Evolutionary conservation across 176 grass and related monocot genomes (phyloP), one percentile per base, ranked within the genome.

Genomic region (Musa acuminata): DNA sequence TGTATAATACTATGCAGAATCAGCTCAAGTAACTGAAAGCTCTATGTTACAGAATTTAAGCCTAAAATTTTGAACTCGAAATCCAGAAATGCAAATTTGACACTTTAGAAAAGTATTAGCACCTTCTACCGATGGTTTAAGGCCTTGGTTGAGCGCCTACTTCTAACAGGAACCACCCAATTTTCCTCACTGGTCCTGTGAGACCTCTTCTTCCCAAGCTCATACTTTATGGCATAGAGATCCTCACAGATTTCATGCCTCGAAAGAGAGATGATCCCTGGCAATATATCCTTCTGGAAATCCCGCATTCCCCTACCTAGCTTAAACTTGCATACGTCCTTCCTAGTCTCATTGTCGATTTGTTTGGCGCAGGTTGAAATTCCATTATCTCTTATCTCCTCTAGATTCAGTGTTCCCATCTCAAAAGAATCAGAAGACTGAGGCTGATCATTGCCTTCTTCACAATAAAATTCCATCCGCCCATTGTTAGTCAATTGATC

Each of bases 241-340:
- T 99, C 95, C 26, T 99, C 88, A 0, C 95, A 94, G 79, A 99
- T 94, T 71, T 99, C 91, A 3, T 91, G 86, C 80, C 84, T 91
- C n/a, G 86, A 82, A 21, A 99, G 84, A 57, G 91, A 84, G 60
- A 96, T 76, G 8, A 99, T 80, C 11, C 95, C 88, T 22, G 95
- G 95, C 22, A 99, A 66, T 80, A 99, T 87, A 43, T 99, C 95
- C 70, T 88, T 85, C 55, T 94, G 91, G 23, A 99, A 99, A 75
- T 99, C 89, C 52, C 95, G 71, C 64, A 94, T 73, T 27, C 91
- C 88, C 72, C 90, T 89, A 65, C 91, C 90, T 60, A 99, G 77
- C 55, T 82, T 99, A 72, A 94, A 86, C 55, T 74, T 78, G 12
- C 87, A 77, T 7, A 67, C 52, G 8, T 73, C 69, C 55, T 64